Evolutionary conservation across 257 asterid genomes (phyloP), one percentile per base, ranked within the genome.

Genomic region (Plantago major): DNA sequence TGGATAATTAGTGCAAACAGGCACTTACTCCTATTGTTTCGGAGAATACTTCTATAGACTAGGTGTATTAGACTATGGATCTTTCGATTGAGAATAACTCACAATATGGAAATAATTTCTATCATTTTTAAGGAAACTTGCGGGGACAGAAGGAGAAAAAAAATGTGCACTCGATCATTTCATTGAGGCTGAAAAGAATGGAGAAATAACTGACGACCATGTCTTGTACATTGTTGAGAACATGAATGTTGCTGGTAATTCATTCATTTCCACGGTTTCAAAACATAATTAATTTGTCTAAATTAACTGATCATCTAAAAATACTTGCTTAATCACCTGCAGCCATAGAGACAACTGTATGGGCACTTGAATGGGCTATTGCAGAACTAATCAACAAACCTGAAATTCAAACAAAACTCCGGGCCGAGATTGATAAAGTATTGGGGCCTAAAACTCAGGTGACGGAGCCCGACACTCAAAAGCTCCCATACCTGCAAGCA

Each of bases 311-410:
- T 3, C 10, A 2, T 47, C n/a, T 10, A n/a, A 52, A 52, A 8
- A 18, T 52, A 38, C 19, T 52, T 52, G 57, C 42, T 0, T 53
- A 28, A n/a, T 53, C 54, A 4, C 58, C 1, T 22, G 26, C 81
- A 86, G 95, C 95, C 28, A 83, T 83, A 5, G 95, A 83, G 58
- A 86, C 91, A 7, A 83, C 95, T 13, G 68, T 86, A 0, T 86
- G 95, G 95, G 80, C 95, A 14, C 54, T 86, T 0, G 95, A 86
- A 42, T 86, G 95, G 90, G 95, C 88, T 9, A 72, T 83, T 10
- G 95, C 95, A 0, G 95, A 86, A 53, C 58, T 86, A 28, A 86
- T 82, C 10, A 86, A 86, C 82, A 73, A 83, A 70, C 95, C 92
- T 0, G 67, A 76, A 30, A 56, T 76, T 69, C 92, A 83, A 74